Base-by-base conservation (phyloP, 1,284 basidiomycete species). In the Trametes pubescens region DNA sequence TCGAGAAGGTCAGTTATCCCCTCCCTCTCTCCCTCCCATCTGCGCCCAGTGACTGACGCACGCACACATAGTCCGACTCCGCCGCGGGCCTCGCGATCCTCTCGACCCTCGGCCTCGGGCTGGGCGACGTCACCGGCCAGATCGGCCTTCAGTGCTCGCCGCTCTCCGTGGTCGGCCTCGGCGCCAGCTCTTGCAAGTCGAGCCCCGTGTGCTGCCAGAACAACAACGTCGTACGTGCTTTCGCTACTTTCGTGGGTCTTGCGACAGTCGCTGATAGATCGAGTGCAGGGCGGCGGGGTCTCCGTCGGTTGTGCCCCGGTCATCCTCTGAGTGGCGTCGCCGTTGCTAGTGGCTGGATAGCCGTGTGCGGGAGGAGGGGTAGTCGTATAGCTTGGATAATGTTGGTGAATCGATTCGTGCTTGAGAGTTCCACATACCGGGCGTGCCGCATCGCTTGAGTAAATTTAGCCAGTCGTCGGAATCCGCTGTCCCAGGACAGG, bases 191-290 rank as follows among this genome's bases (percentile, higher is more conserved):
- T 0, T 69, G 68, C 64, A 16, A 43, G 4, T 47, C 68, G 2
- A 38, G 49, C 48, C 37, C 66, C 7, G 68, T 70, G 32, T 68
- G 68, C 64, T 70, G 68, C 62, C 24, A 64, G 57, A 65, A 67
- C 65, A 67, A 68, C 59, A 57, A 64, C 53, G 52, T 66, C 29
- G 66, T 68, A 26, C 62, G 68, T 67, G 13, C 9, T 14, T 18
- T 52, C n/a, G n/a, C n/a, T n/a, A n/a, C n/a, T n/a, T n/a, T n/a
- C n/a, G n/a, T n/a, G n/a, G n/a, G n/a, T n/a, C n/a, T n/a, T n/a
- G n/a, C n/a, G n/a, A n/a, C n/a, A n/a, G 24, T 37, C 6, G 18
- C 18, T 7, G 16, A 43, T 43, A 7, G 3, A 9, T 14, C 29
- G 4, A 22, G 35, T 11, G 21, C 21, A 64, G 62, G 58, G 51